phyloP scores from a whole-genome alignment of 2,329 filamentous ascomycete species.

The Fusarium sp. region DNA sequence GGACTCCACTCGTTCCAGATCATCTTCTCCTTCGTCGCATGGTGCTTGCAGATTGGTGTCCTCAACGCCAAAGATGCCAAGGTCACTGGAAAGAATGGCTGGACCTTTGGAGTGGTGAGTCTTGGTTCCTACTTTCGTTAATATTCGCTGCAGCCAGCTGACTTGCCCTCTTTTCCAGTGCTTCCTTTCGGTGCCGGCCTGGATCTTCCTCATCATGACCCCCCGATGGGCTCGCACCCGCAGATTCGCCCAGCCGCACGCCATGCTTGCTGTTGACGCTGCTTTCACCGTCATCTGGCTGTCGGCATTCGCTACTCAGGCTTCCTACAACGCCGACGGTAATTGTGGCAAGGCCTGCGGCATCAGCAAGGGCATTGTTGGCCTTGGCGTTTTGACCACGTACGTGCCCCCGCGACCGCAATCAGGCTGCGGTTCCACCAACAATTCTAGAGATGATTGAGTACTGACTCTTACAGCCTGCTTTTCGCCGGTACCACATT shows the following conservation, averaged over 20 bases:
- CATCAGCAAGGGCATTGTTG: slow-evolving; percentile 76
- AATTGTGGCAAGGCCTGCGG: slow-evolving; percentile 70
- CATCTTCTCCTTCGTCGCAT: slow-evolving; percentile 68
- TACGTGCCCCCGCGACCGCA: slow-evolving; percentile 57
- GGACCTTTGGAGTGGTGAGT: slow-evolving; percentile 76
- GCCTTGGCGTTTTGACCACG: slow-evolving; percentile 74
- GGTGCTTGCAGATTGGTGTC: slow-evolving; percentile 73
- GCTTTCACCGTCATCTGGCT: slow-evolving; percentile 75
- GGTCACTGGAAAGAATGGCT: slow-evolving; percentile 72
- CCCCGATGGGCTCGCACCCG: slow-evolving; percentile 75
- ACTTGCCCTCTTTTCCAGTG: slow-evolving; percentile 61
- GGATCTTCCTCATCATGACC: slow-evolving; percentile 76
- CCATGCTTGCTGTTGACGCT: slow-evolving; percentile 72
- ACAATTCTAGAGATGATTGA: background rate
- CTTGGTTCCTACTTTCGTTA: background rate
- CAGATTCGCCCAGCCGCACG: slow-evolving; percentile 74
- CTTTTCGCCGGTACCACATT: slow-evolving; percentile 69
- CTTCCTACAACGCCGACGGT: slow-evolving; percentile 72
- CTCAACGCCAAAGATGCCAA: slow-evolving; percentile 65
- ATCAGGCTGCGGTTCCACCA: background rate
- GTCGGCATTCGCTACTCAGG: slow-evolving; percentile 77
- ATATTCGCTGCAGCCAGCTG: slow-evolving; percentile 14
- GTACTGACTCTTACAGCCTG: slow-evolving; percentile 59
- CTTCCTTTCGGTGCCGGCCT: slow-evolving; percentile 75
- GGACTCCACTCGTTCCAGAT: slow-evolving; percentile 71